Evolutionary conservation across 441 rosid genomes (phyloP).

Genomic region (Bruguiera hainesii): DNA sequence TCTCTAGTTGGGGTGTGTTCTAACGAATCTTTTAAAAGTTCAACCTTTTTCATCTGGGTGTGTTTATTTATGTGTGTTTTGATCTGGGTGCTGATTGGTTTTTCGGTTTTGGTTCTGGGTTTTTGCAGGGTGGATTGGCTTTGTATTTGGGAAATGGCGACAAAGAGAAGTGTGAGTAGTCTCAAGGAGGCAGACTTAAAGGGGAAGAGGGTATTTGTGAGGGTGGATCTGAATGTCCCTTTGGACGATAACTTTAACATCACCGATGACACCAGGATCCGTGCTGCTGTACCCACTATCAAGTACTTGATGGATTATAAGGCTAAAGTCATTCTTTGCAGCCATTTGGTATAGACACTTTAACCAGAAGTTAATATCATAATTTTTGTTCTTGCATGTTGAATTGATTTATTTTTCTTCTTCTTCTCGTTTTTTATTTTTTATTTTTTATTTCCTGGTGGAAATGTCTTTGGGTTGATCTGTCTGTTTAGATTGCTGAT

Average conservation of each 20-base stretch:
- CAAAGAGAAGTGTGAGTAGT: slow-evolving; percentile 76
- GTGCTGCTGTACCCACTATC: slow-evolving; percentile 92
- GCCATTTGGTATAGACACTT: slow-evolving; percentile 27
- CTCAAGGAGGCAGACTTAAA: slow-evolving; percentile 79
- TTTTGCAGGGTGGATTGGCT: slow-evolving; percentile 3
- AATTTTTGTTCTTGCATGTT: not conserved
- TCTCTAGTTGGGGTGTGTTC: not conserved
- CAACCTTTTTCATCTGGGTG: not conserved
- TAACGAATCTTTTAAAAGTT: not conserved
- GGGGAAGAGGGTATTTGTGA: slow-evolving; percentile 88
- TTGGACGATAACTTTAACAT: slow-evolving; percentile 76
- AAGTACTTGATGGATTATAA: slow-evolving; percentile 70
- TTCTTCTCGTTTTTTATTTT: too few species aligned
- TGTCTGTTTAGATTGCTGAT: not conserved
- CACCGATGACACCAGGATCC: slow-evolving; percentile 90
- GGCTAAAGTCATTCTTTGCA: slow-evolving; percentile 71
- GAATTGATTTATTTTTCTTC: not conserved
- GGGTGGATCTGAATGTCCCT: slow-evolving; percentile 97
- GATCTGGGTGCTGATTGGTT: slow-evolving; percentile 5
- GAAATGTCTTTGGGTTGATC: not conserved
- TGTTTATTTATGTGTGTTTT: not conserved
- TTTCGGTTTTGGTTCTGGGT: not conserved
- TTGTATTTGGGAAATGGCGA: slow-evolving; percentile 46
- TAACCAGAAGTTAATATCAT: not conserved
- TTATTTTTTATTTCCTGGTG: not conserved